Evolutionary conservation across 345 rosid species (phyloP).

Genomic region (Sonneratia alba): DNA sequence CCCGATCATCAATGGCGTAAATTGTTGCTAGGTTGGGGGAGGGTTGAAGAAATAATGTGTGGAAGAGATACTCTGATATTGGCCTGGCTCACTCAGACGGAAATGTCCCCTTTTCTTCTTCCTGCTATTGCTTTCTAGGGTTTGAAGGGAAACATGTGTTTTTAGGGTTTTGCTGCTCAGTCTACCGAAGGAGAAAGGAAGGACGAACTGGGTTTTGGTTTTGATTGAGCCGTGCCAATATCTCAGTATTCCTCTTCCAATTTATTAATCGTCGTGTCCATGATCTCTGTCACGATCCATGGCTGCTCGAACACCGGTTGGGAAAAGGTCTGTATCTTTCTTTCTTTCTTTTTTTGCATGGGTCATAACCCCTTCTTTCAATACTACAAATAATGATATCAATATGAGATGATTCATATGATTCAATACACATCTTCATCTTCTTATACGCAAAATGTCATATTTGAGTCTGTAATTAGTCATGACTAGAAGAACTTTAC

Average conservation of each 20-base stretch:
- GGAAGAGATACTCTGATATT: conserved; percentile 48
- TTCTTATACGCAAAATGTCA: too few relatives aligned
- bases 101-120: neutral
- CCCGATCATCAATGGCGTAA: neutral
- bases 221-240: conserved; percentile 99
- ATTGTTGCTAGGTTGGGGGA: neutral
- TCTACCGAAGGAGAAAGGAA: neutral
- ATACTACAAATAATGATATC: too few relatives aligned
- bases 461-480: too few relatives aligned
- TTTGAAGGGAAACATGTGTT: neutral
- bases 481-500: too few relatives aligned
- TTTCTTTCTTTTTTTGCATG: too few relatives aligned
- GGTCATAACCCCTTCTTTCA: too few relatives aligned
- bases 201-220: conserved; percentile 6
- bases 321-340: too few relatives aligned
- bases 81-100: conserved; percentile 93
- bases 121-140: neutral
- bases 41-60: neutral
- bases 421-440: too few relatives aligned
- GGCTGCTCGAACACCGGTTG: too few relatives aligned
- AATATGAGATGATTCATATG: too few relatives aligned
- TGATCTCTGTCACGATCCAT: neutral
- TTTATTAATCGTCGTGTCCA: neutral
- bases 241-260: conserved; percentile 58
- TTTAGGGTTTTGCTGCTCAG: neutral